Evolutionary conservation across 345 rosid species (phyloP).

Genomic region (Corchorus capsularis): DNA sequence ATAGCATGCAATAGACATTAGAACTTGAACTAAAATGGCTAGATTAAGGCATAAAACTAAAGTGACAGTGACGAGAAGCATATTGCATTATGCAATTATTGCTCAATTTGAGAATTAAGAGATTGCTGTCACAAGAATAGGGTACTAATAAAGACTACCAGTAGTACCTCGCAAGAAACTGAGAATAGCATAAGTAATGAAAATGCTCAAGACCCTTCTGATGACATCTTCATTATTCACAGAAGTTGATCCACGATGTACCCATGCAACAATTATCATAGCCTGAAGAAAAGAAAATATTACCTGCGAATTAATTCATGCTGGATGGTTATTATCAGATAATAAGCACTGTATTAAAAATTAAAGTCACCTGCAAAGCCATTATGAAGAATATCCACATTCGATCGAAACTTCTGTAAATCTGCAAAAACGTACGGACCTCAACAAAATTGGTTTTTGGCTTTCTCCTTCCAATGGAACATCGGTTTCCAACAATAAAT

Average conservation of each 20-base stretch:
- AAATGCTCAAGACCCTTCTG: conserved; percentile 71
- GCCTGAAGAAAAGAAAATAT: conserved; percentile 58
- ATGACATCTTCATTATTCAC: conserved; percentile 60
- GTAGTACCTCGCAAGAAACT: conserved; percentile 73
- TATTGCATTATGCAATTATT: background rate
- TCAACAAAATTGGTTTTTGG: conserved; percentile 98
- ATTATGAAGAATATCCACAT: conserved; percentile 93
- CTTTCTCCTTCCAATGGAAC: conserved; percentile 49
- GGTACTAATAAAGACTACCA: conserved; percentile 1
- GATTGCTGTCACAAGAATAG: conserved; percentile 11
- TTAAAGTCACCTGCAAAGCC: conserved; percentile 74
- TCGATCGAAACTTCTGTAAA: conserved; percentile 88
- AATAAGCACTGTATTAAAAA: conserved; percentile 9
- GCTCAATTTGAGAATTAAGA: conserved; percentile 1
- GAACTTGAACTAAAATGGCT: conserved; percentile 12
- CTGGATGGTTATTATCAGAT: conserved; percentile 19
- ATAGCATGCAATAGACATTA: background rate
- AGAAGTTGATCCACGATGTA: conserved; percentile 58
- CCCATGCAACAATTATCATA: conserved; percentile 89
- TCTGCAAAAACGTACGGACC: conserved; percentile 93
- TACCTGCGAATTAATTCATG: conserved; percentile 20
- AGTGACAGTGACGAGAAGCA: background rate
- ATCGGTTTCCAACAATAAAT: conserved; percentile 32
- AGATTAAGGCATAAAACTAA: background rate
- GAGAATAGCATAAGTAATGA: conserved; percentile 86